Base-by-base conservation (phyloP, 805 yeast genomes). In the Dipodascus geniculatus region DNA sequence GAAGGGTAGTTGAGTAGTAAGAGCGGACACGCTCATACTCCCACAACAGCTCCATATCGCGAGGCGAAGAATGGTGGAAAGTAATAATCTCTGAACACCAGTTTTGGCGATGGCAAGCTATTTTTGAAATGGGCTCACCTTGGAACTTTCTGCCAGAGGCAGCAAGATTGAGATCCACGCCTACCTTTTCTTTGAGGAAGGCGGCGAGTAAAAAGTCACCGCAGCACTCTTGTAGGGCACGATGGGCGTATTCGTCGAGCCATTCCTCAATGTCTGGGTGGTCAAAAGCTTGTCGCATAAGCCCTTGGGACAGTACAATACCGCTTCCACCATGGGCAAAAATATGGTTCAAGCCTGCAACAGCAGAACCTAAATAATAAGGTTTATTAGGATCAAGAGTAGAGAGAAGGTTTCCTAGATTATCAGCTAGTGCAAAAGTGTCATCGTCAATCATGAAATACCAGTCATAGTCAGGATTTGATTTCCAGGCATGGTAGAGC, bases 261-360 rank as follows among this genome's bases (percentile, higher is more conserved):
- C 54, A 35, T 49, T 53, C 24, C 44, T 53, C 23, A 11, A n/a
- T 38, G 24, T 57, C 60, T 3, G 62, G 50, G n/a, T 55, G 53
- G 17, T 59, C 56, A 60, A 68, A 58, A 3, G 71, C 65, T 2
- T 63, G 67, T 1, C 60, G 58, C 44, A 38, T 38, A n/a, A 38
- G 20, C 17, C 44, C 44, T 38, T 38, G 4, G 6, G 71, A 66
- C 19, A 69, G 52, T 1, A 67, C 62, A 2, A 68, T 65, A 6
- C 71, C 73, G 0, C 68, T 58, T 3, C 72, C 74, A n/a, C 74
- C 74, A 53, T 70, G 71, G 14, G 71, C 72, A 56, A 69, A 70
- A 33, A 54, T 44, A 23, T 55, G 53, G 44, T 54, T 57, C 4
- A 54, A 56, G 42, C 51, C 35, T 22, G 68, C 67, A 1, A 61